A percentile compares a stretch with the other conserved stretches of the same genome.
These are phyloP conservation scores for Aspergillus terreus DNA, from an alignment of 2,329 filamentous ascomycete species.

Conservation along the genomic window DNA sequence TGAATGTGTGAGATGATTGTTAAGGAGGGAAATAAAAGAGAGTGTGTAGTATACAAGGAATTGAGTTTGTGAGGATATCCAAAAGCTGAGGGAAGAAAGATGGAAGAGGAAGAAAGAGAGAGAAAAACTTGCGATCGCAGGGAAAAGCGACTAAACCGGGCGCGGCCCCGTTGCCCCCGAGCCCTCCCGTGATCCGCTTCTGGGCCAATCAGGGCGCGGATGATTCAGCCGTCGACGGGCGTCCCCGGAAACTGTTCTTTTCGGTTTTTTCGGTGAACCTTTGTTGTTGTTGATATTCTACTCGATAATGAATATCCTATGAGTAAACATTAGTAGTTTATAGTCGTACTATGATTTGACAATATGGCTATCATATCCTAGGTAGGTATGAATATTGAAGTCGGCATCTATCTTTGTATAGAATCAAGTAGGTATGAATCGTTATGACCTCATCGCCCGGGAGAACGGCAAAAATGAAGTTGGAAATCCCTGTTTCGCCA, in stretches of 20 bases:
- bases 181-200: constrained; percentile 30
- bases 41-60: constrained; percentile 21
- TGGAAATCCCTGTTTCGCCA: constrained; percentile 11
- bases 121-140: constrained; percentile 29
- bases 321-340: no score
- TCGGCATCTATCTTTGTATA: no score
- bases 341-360: no score
- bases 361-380: no score
- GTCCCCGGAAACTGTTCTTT: constrained; percentile 23
- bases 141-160: constrained; percentile 24
- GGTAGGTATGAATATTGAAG: no score
- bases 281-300: neutral
- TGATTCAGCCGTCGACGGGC: constrained; percentile 35
- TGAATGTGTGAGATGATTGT: constrained; percentile 26
- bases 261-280: constrained; percentile 7
- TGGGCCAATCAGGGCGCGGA: constrained; percentile 31
- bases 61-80: constrained; percentile 21
- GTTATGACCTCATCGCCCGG: neutral
- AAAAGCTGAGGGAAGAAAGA: constrained; percentile 1
- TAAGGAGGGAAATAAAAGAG: constrained; percentile 20
- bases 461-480: neutral
- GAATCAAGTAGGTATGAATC: no score
- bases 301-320: neutral
- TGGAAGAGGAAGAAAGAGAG: constrained; percentile 14
- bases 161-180: constrained; percentile 23